These are phyloP conservation scores for Dothidotthia symphoricarpi DNA, from an alignment of 2,329 filamentous ascomycete species.

Conservation along the genomic window DNA sequence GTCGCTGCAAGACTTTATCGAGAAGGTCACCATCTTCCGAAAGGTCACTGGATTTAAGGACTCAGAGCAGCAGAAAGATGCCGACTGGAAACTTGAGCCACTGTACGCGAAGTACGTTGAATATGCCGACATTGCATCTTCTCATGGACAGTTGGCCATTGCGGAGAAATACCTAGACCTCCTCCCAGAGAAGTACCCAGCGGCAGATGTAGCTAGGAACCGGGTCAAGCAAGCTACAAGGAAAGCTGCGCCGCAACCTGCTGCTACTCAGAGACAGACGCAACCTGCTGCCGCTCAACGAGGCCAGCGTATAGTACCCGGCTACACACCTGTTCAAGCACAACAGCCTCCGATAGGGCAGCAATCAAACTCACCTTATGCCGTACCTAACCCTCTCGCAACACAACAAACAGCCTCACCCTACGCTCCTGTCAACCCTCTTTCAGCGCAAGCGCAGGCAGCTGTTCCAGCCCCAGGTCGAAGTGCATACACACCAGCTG, in stretches of 20 bases:
- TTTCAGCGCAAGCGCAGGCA: constrained; percentile 29
- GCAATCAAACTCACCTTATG: constrained; percentile 37
- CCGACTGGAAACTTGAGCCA: constrained; percentile 83
- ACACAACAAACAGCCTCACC: constrained; percentile 20
- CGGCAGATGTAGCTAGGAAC: constrained; percentile 81
- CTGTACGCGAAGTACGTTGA: constrained; percentile 96
- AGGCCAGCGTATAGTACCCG: constrained; percentile 38
- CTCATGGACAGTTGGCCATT: constrained; percentile 79
- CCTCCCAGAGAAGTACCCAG: constrained; percentile 77
- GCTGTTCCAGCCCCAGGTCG: constrained; percentile 29
- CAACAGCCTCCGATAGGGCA: constrained; percentile 23
- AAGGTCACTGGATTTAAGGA: constrained; percentile 91
- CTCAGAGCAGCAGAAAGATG: constrained; percentile 64
- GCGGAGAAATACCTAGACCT: constrained; percentile 91
- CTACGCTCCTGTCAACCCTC: constrained; percentile 28
- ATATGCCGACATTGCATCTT: constrained; percentile 91
- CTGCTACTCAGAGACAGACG: constrained; percentile 43
- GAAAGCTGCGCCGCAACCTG: constrained; percentile 52
- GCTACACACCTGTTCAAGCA: constrained; percentile 26
- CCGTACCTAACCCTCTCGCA: constrained; percentile 29
- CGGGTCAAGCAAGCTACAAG: constrained; percentile 81
- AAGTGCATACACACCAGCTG: constrained; percentile 49
- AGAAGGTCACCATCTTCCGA: constrained; percentile 97
- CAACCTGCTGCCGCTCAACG: constrained; percentile 38
- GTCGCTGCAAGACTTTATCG: constrained; percentile 87